Conservation (phyloP, 805 yeast species). For the Suhomyces vadensis region DNA sequence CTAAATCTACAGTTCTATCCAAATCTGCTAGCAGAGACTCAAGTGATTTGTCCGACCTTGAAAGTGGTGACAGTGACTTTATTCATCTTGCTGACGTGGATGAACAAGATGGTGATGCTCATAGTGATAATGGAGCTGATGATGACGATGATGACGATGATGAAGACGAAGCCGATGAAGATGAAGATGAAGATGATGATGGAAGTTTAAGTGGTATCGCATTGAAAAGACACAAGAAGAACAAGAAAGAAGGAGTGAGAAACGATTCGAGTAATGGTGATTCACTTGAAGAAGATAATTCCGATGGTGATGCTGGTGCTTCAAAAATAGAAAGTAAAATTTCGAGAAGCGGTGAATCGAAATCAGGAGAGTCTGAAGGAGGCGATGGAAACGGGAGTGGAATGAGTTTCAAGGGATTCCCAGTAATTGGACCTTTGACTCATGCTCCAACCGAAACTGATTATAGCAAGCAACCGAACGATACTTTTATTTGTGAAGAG, state of each 20-base stretch:
- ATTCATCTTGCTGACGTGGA: slow-evolving; percentile 29
- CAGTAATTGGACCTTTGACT: slow-evolving; percentile 61
- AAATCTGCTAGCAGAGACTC: slow-evolving; percentile 10
- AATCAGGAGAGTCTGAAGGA: neutral
- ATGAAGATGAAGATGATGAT: slow-evolving; percentile 22
- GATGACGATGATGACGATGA: slow-evolving; percentile 23
- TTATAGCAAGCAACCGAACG: slow-evolving; percentile 47
- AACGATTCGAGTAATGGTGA: slow-evolving; percentile 8
- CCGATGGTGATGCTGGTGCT: slow-evolving; percentile 5
- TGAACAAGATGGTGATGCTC: slow-evolving; percentile 25
- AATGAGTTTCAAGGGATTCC: slow-evolving; percentile 39
- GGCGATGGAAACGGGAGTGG: slow-evolving; percentile 6
- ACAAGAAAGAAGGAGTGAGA: slow-evolving; percentile 15
- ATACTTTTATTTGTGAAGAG: slow-evolving; percentile 56
- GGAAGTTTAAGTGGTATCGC: slow-evolving; percentile 7
- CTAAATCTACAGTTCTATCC: slow-evolving; percentile 10
- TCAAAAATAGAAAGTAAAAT: slow-evolving; percentile 1
- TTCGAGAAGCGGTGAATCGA: neutral
- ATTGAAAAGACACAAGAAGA: slow-evolving; percentile 6
- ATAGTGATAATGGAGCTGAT: slow-evolving; percentile 13
- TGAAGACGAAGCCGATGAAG: slow-evolving; percentile 21
- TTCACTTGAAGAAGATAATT: neutral
- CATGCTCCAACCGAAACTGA: slow-evolving; percentile 60
- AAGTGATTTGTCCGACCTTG: slow-evolving; percentile 19
- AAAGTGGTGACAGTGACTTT: slow-evolving; percentile 13